A percentile compares a stretch with the other conserved stretches of the same genome.
These are phyloP conservation scores for Lactarius vividus DNA, from an alignment of 768 basidiomycete species.

Conservation along the genomic window DNA sequence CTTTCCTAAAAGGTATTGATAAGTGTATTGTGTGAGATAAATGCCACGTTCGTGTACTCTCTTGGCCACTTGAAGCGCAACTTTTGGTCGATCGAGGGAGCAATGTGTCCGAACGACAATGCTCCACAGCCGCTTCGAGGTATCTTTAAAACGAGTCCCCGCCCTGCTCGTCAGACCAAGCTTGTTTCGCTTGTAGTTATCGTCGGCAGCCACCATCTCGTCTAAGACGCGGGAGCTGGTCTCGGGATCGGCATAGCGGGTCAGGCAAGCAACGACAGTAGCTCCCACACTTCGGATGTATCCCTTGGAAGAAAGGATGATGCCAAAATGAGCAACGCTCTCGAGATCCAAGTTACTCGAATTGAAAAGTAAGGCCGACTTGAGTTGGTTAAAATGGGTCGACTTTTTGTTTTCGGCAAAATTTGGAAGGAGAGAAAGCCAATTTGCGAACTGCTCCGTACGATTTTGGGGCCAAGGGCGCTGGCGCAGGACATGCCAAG, in stretches of 20 bases:
- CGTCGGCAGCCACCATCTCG: constrained; percentile 33
- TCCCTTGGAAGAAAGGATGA: constrained; percentile 48
- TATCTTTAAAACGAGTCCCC: constrained; percentile 5
- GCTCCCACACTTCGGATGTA: constrained; percentile 30
- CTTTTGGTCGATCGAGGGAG: constrained; percentile 37
- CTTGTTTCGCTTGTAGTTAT: constrained; percentile 25
- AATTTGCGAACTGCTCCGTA: constrained; percentile 35
- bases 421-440: constrained; percentile 45
- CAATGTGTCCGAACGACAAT: constrained; percentile 44
- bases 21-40: constrained; percentile 39
- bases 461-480: constrained; percentile 27
- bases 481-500: constrained; percentile 35
- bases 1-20: constrained; percentile 35
- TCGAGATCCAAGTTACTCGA: constrained; percentile 35
- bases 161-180: neutral
- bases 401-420: neutral
- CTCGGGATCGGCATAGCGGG: constrained; percentile 42
- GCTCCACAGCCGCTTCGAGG: constrained; percentile 33
- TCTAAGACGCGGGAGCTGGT: constrained; percentile 41
- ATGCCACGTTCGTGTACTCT: constrained; percentile 33
- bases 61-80: constrained; percentile 49
- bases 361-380: constrained; percentile 36
- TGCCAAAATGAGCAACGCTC: constrained; percentile 43
- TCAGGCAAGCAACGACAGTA: constrained; percentile 39
- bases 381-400: constrained; percentile 32